Evolutionary conservation across 495 filamentous ascomycete species (phyloP), one percentile per base, ranked within the genome.

Genomic region (Xeromyces bisporus): DNA sequence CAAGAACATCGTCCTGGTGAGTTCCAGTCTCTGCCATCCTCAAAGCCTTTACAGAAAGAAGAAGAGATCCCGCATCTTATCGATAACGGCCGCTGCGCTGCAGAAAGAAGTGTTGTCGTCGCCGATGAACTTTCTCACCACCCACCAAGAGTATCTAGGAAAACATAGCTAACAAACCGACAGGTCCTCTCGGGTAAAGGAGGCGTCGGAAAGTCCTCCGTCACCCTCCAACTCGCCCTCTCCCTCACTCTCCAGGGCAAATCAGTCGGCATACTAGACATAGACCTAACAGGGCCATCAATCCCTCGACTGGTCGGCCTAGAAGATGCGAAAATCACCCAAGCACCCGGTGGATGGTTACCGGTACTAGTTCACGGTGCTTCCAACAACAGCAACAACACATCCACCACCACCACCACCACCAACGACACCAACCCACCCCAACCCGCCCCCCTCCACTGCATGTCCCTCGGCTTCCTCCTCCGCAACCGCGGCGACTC

Each of bases 191-290:
- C 91, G 4, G 89, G 89, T 43, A 97, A 97, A 64, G 89, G 89
- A 39, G 89, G 89, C 37, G 89, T 97, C 2, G 89, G 89, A 9
- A 97, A 97, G 66, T 97, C 89, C 33, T 93, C 85, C 28, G 72
- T 93, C 5, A 96, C 89, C 8, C 85, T 86, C 2, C 91, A 96
- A 51, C 75, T 97, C 7, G 89, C 89, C 4, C 73, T 96, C 25
- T 80, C 87, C 3, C 75, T 97, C 29, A 77, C 80, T 2, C 74
- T 84, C 1, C 67, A 77, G 36, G 83, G 78, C 41, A 71, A 81
- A 59, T 80, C 73, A 6, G 87, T 96, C 33, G 89, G 91, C 10
- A 82, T 97, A 18, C 82, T 97, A 35, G 89, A 97, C 52, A 73
- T 96, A 47, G 89, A 97, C 50, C 71, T 97, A 23, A 96, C 91